These are phyloP conservation scores for Cubamyces lactineus DNA, from an alignment of 768 basidiomycete species.

Conservation along the genomic window DNA sequence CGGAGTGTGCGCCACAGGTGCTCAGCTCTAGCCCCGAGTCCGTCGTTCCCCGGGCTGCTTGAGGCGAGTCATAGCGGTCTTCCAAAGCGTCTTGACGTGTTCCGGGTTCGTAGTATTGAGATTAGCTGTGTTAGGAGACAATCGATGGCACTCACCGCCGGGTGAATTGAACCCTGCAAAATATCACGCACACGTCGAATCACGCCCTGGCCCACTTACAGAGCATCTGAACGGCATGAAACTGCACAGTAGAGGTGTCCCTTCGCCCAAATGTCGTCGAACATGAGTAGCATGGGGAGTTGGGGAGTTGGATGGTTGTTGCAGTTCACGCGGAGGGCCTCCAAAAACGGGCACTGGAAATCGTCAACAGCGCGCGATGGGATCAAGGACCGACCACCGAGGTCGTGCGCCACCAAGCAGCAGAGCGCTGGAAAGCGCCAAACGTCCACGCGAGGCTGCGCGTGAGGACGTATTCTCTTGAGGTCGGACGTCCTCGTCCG, in stretches of 20 bases:
- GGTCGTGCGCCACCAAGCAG: conserved; percentile 3
- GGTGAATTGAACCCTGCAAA: neutral
- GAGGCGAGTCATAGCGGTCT: conserved; percentile 2
- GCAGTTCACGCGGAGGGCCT: neutral
- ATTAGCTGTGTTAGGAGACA: neutral
- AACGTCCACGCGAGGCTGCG: neutral
- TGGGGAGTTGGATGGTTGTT: neutral
- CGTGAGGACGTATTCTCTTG: neutral
- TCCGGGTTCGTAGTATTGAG: neutral
- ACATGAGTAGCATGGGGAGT: neutral
- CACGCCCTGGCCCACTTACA: neutral
- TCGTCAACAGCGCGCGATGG: conserved; percentile 1
- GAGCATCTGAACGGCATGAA: neutral
- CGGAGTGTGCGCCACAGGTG: neutral
- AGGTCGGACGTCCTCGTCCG: neutral
- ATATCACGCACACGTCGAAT: neutral
- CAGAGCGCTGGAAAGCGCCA: neutral
- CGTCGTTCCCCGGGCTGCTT: neutral
- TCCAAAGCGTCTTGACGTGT: neutral
- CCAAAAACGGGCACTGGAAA: neutral
- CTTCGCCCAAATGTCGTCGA: neutral
- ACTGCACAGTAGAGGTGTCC: neutral
- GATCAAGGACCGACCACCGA: neutral
- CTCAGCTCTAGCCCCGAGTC: neutral
- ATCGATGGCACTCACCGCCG: neutral